Base-by-base conservation (phyloP, 345 rosid genomes). In the Angophora floribunda region DNA sequence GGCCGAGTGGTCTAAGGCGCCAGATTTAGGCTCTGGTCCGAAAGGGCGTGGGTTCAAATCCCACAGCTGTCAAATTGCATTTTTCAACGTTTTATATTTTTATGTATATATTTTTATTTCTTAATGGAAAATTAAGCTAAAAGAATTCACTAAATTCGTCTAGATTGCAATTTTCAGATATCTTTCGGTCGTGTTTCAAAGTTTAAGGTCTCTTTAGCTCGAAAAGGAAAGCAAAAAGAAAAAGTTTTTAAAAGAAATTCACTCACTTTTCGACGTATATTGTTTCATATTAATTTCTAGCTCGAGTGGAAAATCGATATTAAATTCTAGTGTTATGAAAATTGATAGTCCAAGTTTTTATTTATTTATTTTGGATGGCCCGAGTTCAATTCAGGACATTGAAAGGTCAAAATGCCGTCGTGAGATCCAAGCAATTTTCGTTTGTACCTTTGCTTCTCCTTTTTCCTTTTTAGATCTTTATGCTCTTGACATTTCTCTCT, bases 1-100 rank as follows among this genome's bases (percentile, higher is more conserved):
- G 97, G 99, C 98, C 97, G 98, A 98, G 98, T 97, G 99, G 98
- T 96, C 99, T 95, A 95, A 97, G 98, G 98, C 98, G 99, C 98
- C 98, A 95, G 97, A 97, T 95, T 97, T 95, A 97, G 99, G 97
- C 98, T 97, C 97, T 96, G 97, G 98, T 96, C 98, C 97, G 99
- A 92, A 95, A 97, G 98, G 99, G 98, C 97, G 99, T 97, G 98
- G 98, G 99, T 98, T 98, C 99, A 98, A 97, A 96, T 95, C 97
- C 97, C 98, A 95, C 96, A 97, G 99, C 97, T 95, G 97, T 97
- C 97, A 95, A 1, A 0, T 70, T 70, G 2, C 0, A 9, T 19
- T 36, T 9, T 12, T 28, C 4, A 9, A 57, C n/a, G 19, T 57
- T 57, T 57, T 57, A 4, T 22, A 9, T 22, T 19, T 36, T 16